Evolutionary conservation across 768 basidiomycete genomes (phyloP), one percentile per base, ranked within the genome.

Genomic region (Sutorius australiensis): DNA sequence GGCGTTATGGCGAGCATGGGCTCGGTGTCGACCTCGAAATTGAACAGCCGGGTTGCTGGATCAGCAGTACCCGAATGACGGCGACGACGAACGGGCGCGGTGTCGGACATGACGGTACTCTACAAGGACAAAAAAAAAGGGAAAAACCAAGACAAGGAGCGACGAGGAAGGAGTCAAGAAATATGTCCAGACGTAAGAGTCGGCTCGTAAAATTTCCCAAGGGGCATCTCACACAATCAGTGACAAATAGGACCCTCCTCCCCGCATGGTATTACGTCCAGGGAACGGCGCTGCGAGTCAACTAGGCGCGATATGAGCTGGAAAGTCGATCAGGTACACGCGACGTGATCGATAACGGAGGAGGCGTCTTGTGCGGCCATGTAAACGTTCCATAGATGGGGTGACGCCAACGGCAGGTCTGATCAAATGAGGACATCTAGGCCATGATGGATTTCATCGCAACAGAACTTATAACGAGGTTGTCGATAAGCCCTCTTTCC

Each of bases 391-490:
- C 24, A 24, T 24, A 24, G 24, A 24, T 24, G 24, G 36, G 34
- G 9, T 16, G 33, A 16, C 14, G 10, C 33, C 16, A 36, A 36
- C 1, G 36, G 36, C n/a, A 37, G 9, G 16, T 37, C 24, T 24
- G 24, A 24, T 17, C 16, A 37, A n/a, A 37, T 1, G 34, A n/a
- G 34, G 34, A n/a, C 12, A 44, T 36, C 51, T 55, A 67, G 21
- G 61, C 48, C 65, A 62, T 36, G 43, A 92, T 87, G 45, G 75
- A 82, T 71, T 93, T 94, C 80, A 86, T 86, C 42, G 91, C 91
- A 6, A 92, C 88, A 9, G 82, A 76, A 55, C 87, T 91, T n/a
- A 80, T 72, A 7, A 89, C 87, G 31, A 93, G 80, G 52, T 82
- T 78, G 61, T 89, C 81, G 11, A 90, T 71, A 14, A 74, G 66